Percentiles rank a stretch among this genome's conserved stretches.
phyloP scores from a whole-genome alignment of 2,329 filamentous ascomycete genomes.

The Graphilbum fragrans region DNA sequence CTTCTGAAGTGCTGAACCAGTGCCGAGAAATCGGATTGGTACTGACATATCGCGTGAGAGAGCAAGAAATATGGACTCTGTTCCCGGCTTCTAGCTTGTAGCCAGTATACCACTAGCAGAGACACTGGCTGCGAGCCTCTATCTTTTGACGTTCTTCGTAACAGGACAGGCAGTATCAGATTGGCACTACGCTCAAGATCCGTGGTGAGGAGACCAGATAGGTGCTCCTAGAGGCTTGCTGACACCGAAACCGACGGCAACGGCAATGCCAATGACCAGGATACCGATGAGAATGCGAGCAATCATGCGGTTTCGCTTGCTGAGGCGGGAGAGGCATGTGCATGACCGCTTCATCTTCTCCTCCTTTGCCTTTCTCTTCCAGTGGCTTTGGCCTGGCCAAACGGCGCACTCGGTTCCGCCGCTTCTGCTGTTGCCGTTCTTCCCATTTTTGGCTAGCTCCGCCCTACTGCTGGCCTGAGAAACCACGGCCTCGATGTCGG shows the following conservation, averaged over 20 bases:
- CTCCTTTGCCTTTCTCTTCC: constrained; percentile 46
- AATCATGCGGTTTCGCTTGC: constrained; percentile 40
- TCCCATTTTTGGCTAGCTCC: constrained; percentile 4
- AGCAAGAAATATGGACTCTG: too few species aligned
- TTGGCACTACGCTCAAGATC: not conserved
- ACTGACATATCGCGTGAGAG: too few species aligned
- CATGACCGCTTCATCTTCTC: constrained; percentile 40
- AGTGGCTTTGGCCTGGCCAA: constrained; percentile 48
- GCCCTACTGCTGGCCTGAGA: constrained; percentile 19
- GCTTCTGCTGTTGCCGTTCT: constrained; percentile 12
- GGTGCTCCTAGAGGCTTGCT: constrained; percentile 48
- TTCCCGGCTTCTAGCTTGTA: too few species aligned
- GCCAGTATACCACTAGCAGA: too few species aligned
- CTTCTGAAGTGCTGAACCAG: too few species aligned
- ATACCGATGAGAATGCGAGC: constrained; percentile 41
- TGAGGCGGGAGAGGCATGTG: constrained; percentile 39
- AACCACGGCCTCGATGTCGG: constrained; percentile 43
- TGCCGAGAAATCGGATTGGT: too few species aligned
- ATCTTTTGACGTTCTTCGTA: too few species aligned
- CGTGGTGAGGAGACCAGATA: constrained; percentile 35
- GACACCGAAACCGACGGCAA: constrained; percentile 46
- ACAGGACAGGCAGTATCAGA: too few species aligned
- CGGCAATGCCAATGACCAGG: constrained; percentile 38
- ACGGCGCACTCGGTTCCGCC: constrained; percentile 42
- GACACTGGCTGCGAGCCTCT: too few species aligned